Base-by-base conservation (phyloP, 2,329 filamentous ascomycete genomes). In the Ascochyta koolunga region DNA sequence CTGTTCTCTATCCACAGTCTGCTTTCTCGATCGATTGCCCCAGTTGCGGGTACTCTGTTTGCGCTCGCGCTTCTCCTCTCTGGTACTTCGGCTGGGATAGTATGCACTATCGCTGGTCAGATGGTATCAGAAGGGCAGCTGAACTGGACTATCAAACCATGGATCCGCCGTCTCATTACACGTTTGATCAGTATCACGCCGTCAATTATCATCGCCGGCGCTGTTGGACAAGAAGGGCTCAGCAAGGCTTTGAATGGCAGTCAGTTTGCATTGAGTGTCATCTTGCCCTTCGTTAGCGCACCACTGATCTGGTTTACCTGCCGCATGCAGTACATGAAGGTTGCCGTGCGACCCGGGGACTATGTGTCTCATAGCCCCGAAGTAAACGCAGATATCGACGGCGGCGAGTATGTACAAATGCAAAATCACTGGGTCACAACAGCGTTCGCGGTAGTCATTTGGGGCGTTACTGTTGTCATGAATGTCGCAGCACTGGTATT, bases 91-190 rank as follows among this genome's bases (percentile, higher is more conserved):
- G 91, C 91, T 0, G 91, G 91, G 5, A 90, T 96, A 31, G 88
- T 96, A 2, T 96, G 91, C 77, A 96, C 92, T 1, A 95, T 96
- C 62, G 85, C 91, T 0, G 91, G 91, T 0, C 91, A 96, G 72
- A 95, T 96, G 87, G 88, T 96, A 19, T 88, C 86, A 58, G 91
- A 96, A 72, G 91, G 91, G 6, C 90, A 91, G 56, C 73, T 96
- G 38, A 85, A 86, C 40, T 92, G 90, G 89, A 85, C 77, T 5
- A 75, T 93, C 27, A 81, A 81, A 56, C 91, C 91, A 0, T 96
- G 91, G 91, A 67, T 93, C 9, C 87, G 91, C 2, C 83, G 91
- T 10, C 81, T 96, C 4, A 75, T 93, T 43, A 96, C 91, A 0
- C 84, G 91, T 22, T 85, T 83, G 43, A 90, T 96, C 70, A 91